Conservation (phyloP, 1,284 basidiomycete genomes). For the Puccinia coronata region DNA sequence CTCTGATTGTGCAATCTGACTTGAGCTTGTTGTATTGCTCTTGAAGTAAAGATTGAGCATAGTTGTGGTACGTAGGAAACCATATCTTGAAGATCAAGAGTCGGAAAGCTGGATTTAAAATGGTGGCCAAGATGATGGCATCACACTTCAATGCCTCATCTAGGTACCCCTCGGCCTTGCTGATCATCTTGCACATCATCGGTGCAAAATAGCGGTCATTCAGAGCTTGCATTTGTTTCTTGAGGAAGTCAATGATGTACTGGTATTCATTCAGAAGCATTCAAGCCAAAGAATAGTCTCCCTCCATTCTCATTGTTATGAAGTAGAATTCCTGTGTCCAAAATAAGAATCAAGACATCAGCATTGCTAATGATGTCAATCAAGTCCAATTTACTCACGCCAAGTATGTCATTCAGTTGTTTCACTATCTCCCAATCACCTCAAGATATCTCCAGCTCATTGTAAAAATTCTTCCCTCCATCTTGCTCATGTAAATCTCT, state of each 20-base stretch:
- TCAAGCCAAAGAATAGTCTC: neutral
- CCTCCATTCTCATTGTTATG: neutral
- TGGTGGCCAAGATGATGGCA: neutral
- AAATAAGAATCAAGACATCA: no score
- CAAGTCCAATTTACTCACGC: neutral
- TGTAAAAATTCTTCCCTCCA: neutral
- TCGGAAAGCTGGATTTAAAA: neutral
- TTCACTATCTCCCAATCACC: neutral
- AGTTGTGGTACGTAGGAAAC: neutral
- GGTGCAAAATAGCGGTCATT: neutral
- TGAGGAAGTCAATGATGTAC: neutral
- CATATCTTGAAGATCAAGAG: neutral
- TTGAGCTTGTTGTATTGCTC: neutral
- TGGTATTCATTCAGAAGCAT: neutral
- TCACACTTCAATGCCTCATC: neutral
- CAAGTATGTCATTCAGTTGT: neutral
- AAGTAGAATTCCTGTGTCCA: conserved; percentile 14
- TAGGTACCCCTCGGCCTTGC: neutral
- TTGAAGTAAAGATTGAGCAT: neutral
- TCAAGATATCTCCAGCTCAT: neutral
- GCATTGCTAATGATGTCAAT: neutral
- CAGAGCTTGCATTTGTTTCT: neutral
- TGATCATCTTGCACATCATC: neutral
- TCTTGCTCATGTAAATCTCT: neutral
- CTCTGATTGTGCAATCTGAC: neutral